Percentiles rank a stretch among this genome's conserved stretches.
These are phyloP conservation scores for Ustilago nuda DNA, from an alignment of 1,284 basidiomycete genomes.

Conservation along the genomic window DNA sequence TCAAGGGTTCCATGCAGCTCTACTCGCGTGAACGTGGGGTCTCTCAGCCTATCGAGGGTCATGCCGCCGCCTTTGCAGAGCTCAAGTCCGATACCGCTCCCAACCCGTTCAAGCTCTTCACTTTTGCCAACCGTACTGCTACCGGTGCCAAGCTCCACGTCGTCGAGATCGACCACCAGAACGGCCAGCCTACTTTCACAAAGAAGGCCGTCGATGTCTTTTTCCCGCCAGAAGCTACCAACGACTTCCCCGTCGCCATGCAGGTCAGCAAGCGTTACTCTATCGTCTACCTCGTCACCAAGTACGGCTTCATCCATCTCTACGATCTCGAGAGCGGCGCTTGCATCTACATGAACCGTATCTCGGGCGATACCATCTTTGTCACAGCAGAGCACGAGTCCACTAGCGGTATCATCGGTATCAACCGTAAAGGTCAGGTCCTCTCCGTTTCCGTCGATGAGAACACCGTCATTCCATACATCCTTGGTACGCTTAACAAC, in stretches of 20 bases:
- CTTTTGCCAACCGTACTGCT: constrained; percentile 93
- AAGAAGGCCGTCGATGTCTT: constrained; percentile 99
- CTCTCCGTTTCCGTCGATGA: constrained; percentile 97
- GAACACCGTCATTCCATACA: constrained; percentile 93
- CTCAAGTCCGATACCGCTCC: constrained; percentile 73
- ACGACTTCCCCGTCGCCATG: constrained; percentile 99
- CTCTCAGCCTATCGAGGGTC: constrained; percentile 97
- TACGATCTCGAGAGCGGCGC: constrained; percentile 99
- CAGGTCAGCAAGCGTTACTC: constrained; percentile 98
- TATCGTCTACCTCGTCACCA: constrained; percentile 96
- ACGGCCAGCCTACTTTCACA: constrained; percentile 92
- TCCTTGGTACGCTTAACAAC: constrained; percentile 93
- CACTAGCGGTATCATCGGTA: constrained; percentile 94
- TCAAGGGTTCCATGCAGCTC: constrained; percentile 88
- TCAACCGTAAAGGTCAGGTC: constrained; percentile 99
- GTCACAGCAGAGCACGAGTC: constrained; percentile 96
- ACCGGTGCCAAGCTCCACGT: constrained; percentile 99
- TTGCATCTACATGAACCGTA: constrained; percentile 99
- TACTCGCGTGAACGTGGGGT: constrained; percentile 87
- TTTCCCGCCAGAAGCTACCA: constrained; percentile 97
- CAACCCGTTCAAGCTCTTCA: constrained; percentile 81
- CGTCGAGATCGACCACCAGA: constrained; percentile 96
- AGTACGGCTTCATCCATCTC: constrained; percentile 99
- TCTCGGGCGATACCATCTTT: constrained; percentile 99
- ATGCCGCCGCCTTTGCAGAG: constrained; percentile 95